Conservation (phyloP, 495 filamentous ascomycete genomes). For the Hypoxylon fuscum region DNA sequence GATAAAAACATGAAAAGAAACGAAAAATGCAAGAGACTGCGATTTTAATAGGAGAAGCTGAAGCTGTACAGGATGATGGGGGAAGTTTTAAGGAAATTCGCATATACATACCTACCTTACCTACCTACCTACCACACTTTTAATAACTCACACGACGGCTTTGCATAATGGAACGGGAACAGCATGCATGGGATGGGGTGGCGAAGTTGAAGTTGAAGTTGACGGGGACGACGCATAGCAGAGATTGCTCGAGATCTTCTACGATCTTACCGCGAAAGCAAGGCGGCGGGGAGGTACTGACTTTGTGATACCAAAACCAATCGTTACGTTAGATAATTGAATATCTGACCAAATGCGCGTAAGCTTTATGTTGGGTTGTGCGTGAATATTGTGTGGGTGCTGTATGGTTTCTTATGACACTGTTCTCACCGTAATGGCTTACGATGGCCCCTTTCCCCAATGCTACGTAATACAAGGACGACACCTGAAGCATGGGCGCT, state of each 20-base stretch:
- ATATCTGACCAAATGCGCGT: not conserved
- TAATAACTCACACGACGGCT: not conserved
- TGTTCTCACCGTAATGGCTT: too few species aligned
- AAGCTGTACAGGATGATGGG: not conserved
- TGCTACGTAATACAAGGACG: too few species aligned
- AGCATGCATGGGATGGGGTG: not conserved
- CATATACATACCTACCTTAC: too few species aligned
- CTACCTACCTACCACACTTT: too few species aligned
- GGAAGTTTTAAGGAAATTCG: not conserved
- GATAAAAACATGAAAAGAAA: not conserved
- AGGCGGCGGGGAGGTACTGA: not conserved
- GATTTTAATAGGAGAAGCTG: not conserved
- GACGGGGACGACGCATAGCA: not conserved
- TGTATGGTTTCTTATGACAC: too few species aligned
- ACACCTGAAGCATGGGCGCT: too few species aligned
- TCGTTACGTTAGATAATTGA: conserved; percentile 3
- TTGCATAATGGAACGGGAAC: not conserved
- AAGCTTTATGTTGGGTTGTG: too few species aligned
- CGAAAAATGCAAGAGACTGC: not conserved
- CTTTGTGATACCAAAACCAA: not conserved
- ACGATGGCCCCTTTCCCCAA: too few species aligned
- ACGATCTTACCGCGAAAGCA: too few species aligned
- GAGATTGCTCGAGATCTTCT: not conserved
- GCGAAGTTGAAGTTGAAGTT: not conserved
- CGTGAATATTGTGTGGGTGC: too few species aligned